Evolutionary conservation across 192 early-diverging fungal species (phyloP).

Genomic region (Podila epigama): DNA sequence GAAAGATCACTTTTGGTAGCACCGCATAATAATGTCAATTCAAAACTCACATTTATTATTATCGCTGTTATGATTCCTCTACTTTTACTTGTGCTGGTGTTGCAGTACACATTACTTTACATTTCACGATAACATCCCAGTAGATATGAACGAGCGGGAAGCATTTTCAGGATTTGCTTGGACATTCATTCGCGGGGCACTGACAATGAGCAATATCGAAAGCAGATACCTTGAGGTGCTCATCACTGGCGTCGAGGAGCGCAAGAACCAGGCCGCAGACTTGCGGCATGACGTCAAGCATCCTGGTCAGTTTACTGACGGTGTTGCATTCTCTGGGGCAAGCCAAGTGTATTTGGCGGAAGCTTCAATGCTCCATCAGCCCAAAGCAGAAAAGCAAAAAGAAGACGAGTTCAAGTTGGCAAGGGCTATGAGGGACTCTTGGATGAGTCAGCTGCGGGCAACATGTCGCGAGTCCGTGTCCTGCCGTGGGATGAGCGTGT

Average conservation of each 20-base stretch:
- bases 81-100: too few relatives aligned
- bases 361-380: constrained; percentile 2
- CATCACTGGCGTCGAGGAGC: constrained; percentile 18
- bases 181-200: constrained; percentile 14
- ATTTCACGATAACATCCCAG: constrained; percentile 6
- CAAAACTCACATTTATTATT: too few relatives aligned
- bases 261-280: constrained; percentile 11
- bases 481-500: constrained; percentile 11
- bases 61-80: too few relatives aligned
- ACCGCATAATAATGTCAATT: too few relatives aligned
- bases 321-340: background rate
- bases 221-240: constrained; percentile 18
- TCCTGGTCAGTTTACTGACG: constrained; percentile 11
- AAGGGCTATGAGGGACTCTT: constrained; percentile 15
- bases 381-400: constrained; percentile 11
- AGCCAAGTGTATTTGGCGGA: constrained; percentile 13
- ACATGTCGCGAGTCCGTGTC: constrained; percentile 14
- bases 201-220: constrained; percentile 14
- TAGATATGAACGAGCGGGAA: constrained; percentile 23
- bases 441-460: constrained; percentile 12
- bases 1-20: too few relatives aligned
- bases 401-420: constrained; percentile 20
- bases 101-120: constrained; percentile 20
- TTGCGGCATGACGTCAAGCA: constrained; percentile 13
- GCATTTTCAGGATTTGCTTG: constrained; percentile 15